A percentile compares a stretch with the other conserved stretches of the same genome.
Evolutionary conservation across 306 rosid genomes (phyloP).

Genomic region (Quercus rubra): DNA sequence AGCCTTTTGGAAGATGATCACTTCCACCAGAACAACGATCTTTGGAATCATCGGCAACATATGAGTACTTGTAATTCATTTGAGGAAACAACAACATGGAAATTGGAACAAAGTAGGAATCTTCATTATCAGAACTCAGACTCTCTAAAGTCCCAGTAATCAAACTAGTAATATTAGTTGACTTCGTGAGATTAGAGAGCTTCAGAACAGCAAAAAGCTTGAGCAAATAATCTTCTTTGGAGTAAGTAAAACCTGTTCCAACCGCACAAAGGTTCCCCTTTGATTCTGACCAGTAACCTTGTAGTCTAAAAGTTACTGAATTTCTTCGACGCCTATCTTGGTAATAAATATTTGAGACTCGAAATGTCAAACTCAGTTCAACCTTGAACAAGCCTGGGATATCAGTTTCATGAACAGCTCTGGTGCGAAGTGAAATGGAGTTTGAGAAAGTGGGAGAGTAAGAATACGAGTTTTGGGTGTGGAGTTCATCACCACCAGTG

Average conservation of each 20-base stretch:
- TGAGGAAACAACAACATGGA: slow-evolving; percentile 44
- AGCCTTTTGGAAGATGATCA: slow-evolving; percentile 19
- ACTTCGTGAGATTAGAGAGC: slow-evolving; percentile 37
- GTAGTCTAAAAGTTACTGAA: slow-evolving; percentile 17
- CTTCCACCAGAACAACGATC: slow-evolving; percentile 5
- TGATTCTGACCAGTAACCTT: slow-evolving; percentile 57
- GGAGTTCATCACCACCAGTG: slow-evolving; percentile 21
- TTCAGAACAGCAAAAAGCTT: slow-evolving; percentile 36
- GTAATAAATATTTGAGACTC: neutral
- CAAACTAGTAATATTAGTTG: slow-evolving; percentile 32
- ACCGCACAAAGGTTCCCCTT: slow-evolving; percentile 55
- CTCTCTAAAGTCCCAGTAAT: slow-evolving; percentile 57
- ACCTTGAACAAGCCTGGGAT: slow-evolving; percentile 29
- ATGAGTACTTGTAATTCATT: slow-evolving; percentile 34
- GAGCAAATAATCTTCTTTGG: slow-evolving; percentile 17
- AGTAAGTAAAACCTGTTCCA: slow-evolving; percentile 26
- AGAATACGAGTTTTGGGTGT: neutral
- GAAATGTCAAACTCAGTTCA: slow-evolving; percentile 20
- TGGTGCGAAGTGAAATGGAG: slow-evolving; percentile 10
- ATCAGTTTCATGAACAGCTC: slow-evolving; percentile 19
- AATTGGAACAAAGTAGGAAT: slow-evolving; percentile 33
- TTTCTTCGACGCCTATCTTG: neutral
- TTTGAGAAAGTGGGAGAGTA: neutral
- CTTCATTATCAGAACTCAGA: slow-evolving; percentile 28
- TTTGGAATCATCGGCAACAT: slow-evolving; percentile 24